Evolutionary conservation across 2,329 filamentous ascomycete species (phyloP).

Genomic region (Helotiales sp.): DNA sequence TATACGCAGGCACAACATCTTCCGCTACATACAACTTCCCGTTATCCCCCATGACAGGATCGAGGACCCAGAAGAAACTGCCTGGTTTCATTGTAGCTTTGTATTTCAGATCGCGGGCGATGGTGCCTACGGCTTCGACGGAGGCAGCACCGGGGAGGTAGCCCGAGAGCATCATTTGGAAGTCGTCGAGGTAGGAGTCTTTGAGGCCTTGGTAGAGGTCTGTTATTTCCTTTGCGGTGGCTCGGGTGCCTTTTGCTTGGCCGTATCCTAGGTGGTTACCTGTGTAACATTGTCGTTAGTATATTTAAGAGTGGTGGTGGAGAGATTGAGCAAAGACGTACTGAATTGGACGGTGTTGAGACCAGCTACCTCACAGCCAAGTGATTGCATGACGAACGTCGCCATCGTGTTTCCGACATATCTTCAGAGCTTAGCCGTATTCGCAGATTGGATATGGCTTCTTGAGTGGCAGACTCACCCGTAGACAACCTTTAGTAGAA

Average conservation of each 20-base stretch:
- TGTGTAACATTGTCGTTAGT: conserved; percentile 39
- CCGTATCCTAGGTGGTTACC: conserved; percentile 94
- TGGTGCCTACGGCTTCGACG: conserved; percentile 80
- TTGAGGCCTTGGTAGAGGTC: conserved; percentile 83
- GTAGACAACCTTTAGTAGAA: conserved; percentile 63
- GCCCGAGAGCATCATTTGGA: conserved; percentile 92
- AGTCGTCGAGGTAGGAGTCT: conserved; percentile 81
- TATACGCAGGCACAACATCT: conserved; percentile 90
- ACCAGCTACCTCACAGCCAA: conserved; percentile 91
- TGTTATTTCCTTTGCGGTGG: conserved; percentile 77
- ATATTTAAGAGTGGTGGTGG: conserved; percentile 14
- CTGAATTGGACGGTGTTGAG: conserved; percentile 98
- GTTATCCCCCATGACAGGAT: conserved; percentile 98
- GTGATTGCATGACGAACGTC: conserved; percentile 87
- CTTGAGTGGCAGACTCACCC: conserved; percentile 54
- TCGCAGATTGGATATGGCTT: neutral
- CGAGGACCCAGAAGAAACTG: conserved; percentile 93
- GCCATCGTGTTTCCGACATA: conserved; percentile 99
- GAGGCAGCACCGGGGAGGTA: conserved; percentile 88
- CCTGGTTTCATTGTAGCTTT: conserved; percentile 64
- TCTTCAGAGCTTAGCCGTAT: conserved; percentile 47
- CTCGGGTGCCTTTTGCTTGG: conserved; percentile 82
- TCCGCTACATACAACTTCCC: conserved; percentile 87
- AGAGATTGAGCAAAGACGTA: too few species aligned
- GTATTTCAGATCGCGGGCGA: conserved; percentile 76